phyloP scores from a whole-genome alignment of 805 yeast species.

The Wickerhamiella cacticola region DNA sequence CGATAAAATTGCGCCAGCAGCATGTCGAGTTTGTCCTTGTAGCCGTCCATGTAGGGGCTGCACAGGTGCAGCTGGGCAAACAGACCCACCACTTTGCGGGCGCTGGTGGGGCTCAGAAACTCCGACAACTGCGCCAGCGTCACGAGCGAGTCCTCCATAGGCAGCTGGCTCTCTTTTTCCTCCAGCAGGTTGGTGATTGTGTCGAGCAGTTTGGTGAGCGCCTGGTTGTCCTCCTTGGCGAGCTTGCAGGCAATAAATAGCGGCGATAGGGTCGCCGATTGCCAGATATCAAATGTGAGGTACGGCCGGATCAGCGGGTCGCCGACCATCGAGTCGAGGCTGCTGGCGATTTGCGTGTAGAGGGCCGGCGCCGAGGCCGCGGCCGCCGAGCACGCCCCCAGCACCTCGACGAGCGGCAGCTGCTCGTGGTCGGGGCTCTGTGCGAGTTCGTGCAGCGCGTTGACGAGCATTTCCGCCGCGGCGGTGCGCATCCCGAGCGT shows the following conservation, averaged over 20 bases:
- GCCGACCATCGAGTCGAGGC: neutral
- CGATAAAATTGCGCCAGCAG: slow-evolving; percentile 38
- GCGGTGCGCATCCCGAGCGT: slow-evolving; percentile 29
- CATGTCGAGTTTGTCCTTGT: slow-evolving; percentile 39
- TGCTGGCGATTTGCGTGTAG: slow-evolving; percentile 7
- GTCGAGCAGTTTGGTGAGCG: slow-evolving; percentile 12
- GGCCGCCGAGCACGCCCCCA: slow-evolving; percentile 10
- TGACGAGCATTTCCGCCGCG: slow-evolving; percentile 27
- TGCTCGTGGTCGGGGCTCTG: neutral
- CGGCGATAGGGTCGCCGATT: slow-evolving; percentile 14
- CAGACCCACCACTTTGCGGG: slow-evolving; percentile 37
- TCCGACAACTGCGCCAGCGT: slow-evolving; percentile 22
- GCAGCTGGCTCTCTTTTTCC: slow-evolving; percentile 23
- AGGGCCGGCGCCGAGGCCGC: slow-evolving; percentile 8
- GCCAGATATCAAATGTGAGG: slow-evolving; percentile 13
- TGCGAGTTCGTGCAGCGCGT: slow-evolving; percentile 17
- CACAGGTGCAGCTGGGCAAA: slow-evolving; percentile 43
- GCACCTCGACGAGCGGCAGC: slow-evolving; percentile 6
- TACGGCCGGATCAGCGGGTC: neutral
- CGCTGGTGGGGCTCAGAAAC: slow-evolving; percentile 31
- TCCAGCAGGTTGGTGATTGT: slow-evolving; percentile 27
- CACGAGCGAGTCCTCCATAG: slow-evolving; percentile 28
- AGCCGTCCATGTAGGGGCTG: slow-evolving; percentile 39
- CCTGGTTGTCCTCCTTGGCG: slow-evolving; percentile 9
- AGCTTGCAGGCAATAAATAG: slow-evolving; percentile 19